Evolutionary conservation across 176 grass and related monocot genomes (phyloP).

Genomic region (Aegilops umbellulata): DNA sequence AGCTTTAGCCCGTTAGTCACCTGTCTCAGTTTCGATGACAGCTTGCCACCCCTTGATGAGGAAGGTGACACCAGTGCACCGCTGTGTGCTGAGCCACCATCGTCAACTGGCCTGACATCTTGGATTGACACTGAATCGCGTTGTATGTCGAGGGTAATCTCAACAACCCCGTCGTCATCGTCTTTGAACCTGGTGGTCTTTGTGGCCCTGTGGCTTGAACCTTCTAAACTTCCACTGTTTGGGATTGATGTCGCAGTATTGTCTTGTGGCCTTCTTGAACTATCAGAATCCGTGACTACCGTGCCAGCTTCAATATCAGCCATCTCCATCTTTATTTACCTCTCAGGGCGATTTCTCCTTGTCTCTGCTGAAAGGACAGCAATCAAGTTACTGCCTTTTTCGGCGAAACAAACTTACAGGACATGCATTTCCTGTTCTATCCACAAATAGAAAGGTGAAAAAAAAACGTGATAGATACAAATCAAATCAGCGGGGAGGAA

Average conservation of each 20-base stretch:
- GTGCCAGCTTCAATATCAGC: slow-evolving; percentile 25
- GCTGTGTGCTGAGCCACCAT: neutral
- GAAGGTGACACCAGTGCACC: neutral
- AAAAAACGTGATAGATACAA: neutral
- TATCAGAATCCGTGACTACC: neutral
- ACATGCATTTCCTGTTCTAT: neutral
- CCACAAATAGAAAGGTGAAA: neutral
- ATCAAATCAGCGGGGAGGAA: no score
- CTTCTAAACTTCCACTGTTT: slow-evolving; percentile 54
- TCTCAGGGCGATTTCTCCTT: neutral
- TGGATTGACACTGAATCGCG: slow-evolving; percentile 60
- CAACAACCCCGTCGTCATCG: slow-evolving; percentile 61
- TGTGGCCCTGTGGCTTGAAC: slow-evolving; percentile 27
- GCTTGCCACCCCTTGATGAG: slow-evolving; percentile 32
- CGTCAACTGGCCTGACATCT: slow-evolving; percentile 47
- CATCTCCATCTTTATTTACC: slow-evolving; percentile 9
- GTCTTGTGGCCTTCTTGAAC: no score
- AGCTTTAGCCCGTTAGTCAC: slow-evolving; percentile 31
- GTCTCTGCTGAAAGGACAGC: neutral
- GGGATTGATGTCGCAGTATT: slow-evolving; percentile 43
- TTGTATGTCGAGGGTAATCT: slow-evolving; percentile 78
- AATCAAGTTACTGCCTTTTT: neutral
- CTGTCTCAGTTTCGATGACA: no score
- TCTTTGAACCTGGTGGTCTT: slow-evolving; percentile 74
- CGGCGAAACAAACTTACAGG: neutral